Evolutionary conservation across 345 rosid species (phyloP), one percentile per base, ranked within the genome.

Genomic region (Zanthoxylum bungeanum): DNA sequence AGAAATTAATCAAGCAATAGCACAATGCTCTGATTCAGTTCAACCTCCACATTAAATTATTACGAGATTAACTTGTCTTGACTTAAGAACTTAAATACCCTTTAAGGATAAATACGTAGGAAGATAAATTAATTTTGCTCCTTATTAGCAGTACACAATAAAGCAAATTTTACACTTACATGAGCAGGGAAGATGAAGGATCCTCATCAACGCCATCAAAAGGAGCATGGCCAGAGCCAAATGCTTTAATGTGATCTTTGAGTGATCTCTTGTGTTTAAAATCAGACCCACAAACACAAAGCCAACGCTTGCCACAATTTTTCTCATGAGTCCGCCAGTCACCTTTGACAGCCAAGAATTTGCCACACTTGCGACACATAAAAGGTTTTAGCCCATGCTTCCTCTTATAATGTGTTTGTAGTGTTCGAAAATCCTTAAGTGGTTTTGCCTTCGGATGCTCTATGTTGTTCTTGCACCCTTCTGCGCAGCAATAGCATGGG

Each of bases 241-340:
- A 91, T 1, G 97, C 89, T 44, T 82, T 93, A 56, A 87, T 76
- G 62, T 89, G 97, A 71, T 93, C 96, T 72, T 87, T 93, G 65
- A 93, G 98, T 2, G 98, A 93, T 42, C 98, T 84, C 80, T 93
- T 91, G 73, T 91, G 98, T 85, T 91, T 93, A 80, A 93, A 89
- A 66, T 93, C 96, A 2, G 98, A 91, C 16, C 97, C 92, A 27
- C 96, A 93, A 24, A 83, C 70, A 74, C 98, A 93, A 44, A 89
- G 88, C 98, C 97, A 91, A 12, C 97, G 92, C 82, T 93, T 93
- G 10, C 97, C 96, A 33, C 98, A 93, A 46, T 91, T 89, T 71
- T 91, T 91, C 83, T 93, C 96, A 49, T 93, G 98, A 17, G 96
- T 93, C 36, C 96, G 75, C 96, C 98, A 91, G 75, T 93, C 98